Percentiles rank a stretch among this genome's conserved stretches.
Conservation (phyloP, 305 asterid genomes). For the Withania somnifera region DNA sequence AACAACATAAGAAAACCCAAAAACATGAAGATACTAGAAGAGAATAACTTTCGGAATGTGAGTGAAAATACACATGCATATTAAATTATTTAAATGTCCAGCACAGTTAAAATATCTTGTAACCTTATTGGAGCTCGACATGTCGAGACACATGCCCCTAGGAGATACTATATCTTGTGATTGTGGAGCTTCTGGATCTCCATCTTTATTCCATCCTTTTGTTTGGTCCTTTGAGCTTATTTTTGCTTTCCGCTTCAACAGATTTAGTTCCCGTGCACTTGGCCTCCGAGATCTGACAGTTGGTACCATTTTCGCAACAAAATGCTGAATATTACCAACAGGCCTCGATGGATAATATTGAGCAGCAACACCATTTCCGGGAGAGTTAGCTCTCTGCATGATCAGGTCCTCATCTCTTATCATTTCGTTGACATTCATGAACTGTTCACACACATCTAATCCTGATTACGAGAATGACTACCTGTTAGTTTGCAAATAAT, state of each 20-base stretch:
- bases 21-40: background rate
- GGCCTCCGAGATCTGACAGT: constrained; percentile 81
- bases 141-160: constrained; percentile 41
- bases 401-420: constrained; percentile 94
- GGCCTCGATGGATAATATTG: constrained; percentile 64
- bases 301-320: constrained; percentile 77
- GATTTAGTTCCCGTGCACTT: constrained; percentile 96
- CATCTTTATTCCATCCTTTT: constrained; percentile 80
- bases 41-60: background rate
- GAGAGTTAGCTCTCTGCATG: constrained; percentile 42
- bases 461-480: constrained; percentile 42
- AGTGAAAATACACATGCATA: background rate
- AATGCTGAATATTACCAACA: constrained; percentile 52
- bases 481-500: constrained; percentile 12
- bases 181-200: constrained; percentile 52
- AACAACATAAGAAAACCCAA: background rate
- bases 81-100: background rate
- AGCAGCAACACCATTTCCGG: constrained; percentile 53
- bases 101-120: background rate
- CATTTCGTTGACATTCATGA: constrained; percentile 92
- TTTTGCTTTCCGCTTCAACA: constrained; percentile 89
- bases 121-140: constrained; percentile 71
- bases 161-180: constrained; percentile 67
- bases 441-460: constrained; percentile 86
- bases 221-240: constrained; percentile 75